Evolutionary conservation across 495 filamentous ascomycete genomes (phyloP), one percentile per base, ranked within the genome.

Genomic region (Neurospora sp.): DNA sequence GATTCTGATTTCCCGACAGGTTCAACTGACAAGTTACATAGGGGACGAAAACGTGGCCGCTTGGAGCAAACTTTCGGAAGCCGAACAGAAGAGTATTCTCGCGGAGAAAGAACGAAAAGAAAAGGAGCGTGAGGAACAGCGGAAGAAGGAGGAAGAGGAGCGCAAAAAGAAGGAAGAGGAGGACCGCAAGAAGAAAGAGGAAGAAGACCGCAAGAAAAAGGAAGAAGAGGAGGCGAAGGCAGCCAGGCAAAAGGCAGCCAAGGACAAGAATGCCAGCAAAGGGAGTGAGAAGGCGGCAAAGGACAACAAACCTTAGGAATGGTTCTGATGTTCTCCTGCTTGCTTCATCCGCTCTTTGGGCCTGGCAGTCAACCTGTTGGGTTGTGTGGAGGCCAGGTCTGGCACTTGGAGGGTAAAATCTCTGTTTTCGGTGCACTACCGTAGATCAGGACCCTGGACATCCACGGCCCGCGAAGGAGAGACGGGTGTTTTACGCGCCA

Each of bases 41-140:
- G 53, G 53, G 88, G 87, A 89, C 75, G 81, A 80, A 69, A 80
- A 88, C 74, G 84, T 85, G 3, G 83, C 83, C 65, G 81, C 79
- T 27, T 87, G 86, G 77, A 79, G 80, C 41, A 79, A 81, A 61
- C 77, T 88, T 53, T 75, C 83, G 12, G 78, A 79, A 20, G 83
- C 84, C 53, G 85, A 88, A 68, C 82, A 88, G 74, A 79, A 81
- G 71, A 79, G 80, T 70, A 83, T 84, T 74, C 82, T 89, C 71
- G 83, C 80, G 1, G 75, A 83, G 65, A 83, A 83, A 75, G 74
- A 80, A 61, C 68, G 70, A 37, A 76, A 80, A 45, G 70, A 68
- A 68, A 75, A 80, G 74, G 75, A 77, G 16, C 73, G 27, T 7
- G 78, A 76, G 68, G 73, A 77, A 27, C 73, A 77, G 61, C 69